Base-by-base conservation (phyloP, 148 eudicot genomes). In the Oxyria digyna region DNA sequence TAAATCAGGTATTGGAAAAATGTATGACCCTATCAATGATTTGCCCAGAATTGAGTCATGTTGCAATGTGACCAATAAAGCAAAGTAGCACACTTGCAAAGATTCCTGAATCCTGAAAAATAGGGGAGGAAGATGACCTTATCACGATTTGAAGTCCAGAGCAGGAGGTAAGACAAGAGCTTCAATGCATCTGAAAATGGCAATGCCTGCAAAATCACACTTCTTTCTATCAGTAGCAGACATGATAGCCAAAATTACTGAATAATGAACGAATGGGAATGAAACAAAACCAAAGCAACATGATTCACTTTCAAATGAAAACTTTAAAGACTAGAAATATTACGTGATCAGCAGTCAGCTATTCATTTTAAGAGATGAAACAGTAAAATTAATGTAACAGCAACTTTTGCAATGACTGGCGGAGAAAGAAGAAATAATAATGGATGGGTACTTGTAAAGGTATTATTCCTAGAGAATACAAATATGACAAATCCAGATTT, bases 151-250 rank as follows among this genome's bases (percentile, higher is more conserved):
- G 76, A 62, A 35, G 87, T 77, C 98, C 98, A 90, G 67, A 77
- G 84, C 71, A 85, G 83, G 73, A 93, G 77, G 75, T 83, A 87
- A 32, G 98, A 85, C 70, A 93, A 85, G 41, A 93, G 83, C 86
- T 91, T 88, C 46, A 93, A 81, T 73, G 96, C 94, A 88, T 93
- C 98, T 49, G 96, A 79, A 76, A 93, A 93, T 46, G 98, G 98
- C 49, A 93, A 72, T 46, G 90, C 96, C 98, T 93, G 96, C 82
- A 79, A 33, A 62, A 64, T 23, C 65, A 67, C 32, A 42, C 27
- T 20, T 7, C n/a, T 43, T 66, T 27, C 38, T 13, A 57, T 29
- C 38, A 59, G 65, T 29, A 31, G 11, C 65, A 15, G 20, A 59
- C 35, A 31, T 0, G 31, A 59, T 24, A 55, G 31, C 18, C 33